phyloP scores from a whole-genome alignment of 345 rosid genomes.

The Mercurialis annua region DNA sequence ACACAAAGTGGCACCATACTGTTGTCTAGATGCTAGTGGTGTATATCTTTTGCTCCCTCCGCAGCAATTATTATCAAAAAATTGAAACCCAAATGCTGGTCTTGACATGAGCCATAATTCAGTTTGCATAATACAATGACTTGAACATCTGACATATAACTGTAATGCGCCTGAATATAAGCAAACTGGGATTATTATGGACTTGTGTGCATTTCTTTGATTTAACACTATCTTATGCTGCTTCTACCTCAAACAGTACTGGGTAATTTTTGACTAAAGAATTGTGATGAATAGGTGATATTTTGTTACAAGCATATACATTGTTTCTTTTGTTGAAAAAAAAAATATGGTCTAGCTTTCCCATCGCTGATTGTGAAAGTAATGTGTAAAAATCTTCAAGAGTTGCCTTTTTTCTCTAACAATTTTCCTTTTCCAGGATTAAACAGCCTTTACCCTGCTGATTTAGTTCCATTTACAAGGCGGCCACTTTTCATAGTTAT shows the following conservation, averaged over 20 bases:
- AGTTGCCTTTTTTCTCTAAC: constrained; percentile 14
- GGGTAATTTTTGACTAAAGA: neutral
- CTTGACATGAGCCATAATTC: too few relatives aligned
- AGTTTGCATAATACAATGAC: neutral
- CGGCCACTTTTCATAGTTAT: constrained; percentile 74
- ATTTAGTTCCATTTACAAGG: constrained; percentile 89
- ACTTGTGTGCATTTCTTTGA: neutral
- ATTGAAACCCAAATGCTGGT: neutral
- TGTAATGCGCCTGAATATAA: neutral
- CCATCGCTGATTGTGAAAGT: neutral
- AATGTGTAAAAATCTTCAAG: neutral
- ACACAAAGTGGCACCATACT: neutral
- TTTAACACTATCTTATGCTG: too few relatives aligned
- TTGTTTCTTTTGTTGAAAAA: neutral
- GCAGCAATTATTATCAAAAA: neutral
- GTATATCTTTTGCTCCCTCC: neutral
- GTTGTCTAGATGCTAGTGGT: neutral
- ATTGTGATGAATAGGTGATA: neutral
- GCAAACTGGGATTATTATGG: neutral
- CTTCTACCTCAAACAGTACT: neutral
- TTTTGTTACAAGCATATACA: neutral
- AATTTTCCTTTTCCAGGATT: constrained; percentile 47
- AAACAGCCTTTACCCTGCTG: constrained; percentile 76
- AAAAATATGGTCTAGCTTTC: neutral
- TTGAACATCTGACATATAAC: neutral